Evolutionary conservation across 2,329 filamentous ascomycete species (phyloP).

Genomic region (Trichothecium sympodiale): DNA sequence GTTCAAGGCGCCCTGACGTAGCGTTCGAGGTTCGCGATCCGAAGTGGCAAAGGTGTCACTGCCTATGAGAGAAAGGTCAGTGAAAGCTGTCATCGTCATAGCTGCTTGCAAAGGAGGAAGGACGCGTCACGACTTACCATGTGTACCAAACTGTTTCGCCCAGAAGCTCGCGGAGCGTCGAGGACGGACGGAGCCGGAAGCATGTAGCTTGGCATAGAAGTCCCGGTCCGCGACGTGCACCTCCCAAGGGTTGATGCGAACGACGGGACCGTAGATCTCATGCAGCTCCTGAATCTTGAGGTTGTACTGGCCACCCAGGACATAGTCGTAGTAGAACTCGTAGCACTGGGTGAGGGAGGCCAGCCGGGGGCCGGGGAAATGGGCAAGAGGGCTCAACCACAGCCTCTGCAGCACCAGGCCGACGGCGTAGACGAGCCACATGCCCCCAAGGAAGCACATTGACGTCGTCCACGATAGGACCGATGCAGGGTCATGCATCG

Average conservation of each 20-base stretch:
- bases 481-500: too few relatives aligned
- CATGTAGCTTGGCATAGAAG: slow-evolving; percentile 28
- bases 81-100: too few relatives aligned
- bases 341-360: slow-evolving; percentile 27
- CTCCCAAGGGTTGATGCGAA: slow-evolving; percentile 28
- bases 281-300: slow-evolving; percentile 30
- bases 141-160: slow-evolving; percentile 24
- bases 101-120: too few relatives aligned
- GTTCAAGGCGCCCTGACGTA: slow-evolving; percentile 21
- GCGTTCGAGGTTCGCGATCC: slow-evolving; percentile 20
- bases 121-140: slow-evolving; percentile 14
- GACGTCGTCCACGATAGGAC: too few relatives aligned
- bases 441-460: too few relatives aligned
- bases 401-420: slow-evolving; percentile 19
- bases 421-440: slow-evolving; percentile 4
- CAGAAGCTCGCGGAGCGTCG: slow-evolving; percentile 24
- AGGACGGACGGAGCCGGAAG: slow-evolving; percentile 13
- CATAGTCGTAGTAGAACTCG: slow-evolving; percentile 31
- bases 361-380: slow-evolving; percentile 26
- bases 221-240: slow-evolving; percentile 22
- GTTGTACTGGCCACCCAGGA: slow-evolving; percentile 28
- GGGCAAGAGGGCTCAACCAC: slow-evolving; percentile 25
- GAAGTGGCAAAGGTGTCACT: slow-evolving; percentile 22
- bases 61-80: slow-evolving; percentile 8
- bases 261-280: slow-evolving; percentile 26